Evolutionary conservation across 371 early-diverging fungal genomes (phyloP).

Genomic region (Batrachochytrium dendrobatidis): DNA sequence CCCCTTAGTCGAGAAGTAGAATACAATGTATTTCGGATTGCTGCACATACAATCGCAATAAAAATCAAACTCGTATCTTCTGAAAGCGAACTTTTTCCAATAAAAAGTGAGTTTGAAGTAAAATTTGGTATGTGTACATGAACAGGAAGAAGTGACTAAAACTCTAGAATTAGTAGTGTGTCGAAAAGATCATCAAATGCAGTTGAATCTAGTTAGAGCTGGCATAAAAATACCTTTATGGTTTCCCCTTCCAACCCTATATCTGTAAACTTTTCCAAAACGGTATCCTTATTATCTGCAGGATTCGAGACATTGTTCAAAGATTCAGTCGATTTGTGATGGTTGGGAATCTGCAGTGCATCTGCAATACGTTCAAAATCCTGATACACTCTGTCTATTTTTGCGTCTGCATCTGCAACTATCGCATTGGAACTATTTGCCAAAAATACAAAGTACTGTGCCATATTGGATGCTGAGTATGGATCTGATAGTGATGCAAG

Average conservation of each 20-base stretch:
- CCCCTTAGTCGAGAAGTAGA: conserved; percentile 68
- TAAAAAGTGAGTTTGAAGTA: not conserved
- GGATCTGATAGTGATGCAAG: conserved; percentile 22
- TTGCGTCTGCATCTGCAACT: conserved; percentile 54
- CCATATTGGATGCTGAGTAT: not conserved
- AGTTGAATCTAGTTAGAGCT: too few species aligned
- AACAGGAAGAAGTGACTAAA: conserved; percentile 17
- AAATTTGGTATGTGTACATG: conserved; percentile 23
- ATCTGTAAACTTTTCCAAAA: too few species aligned
- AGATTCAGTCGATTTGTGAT: too few species aligned
- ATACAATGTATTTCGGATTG: conserved; percentile 61
- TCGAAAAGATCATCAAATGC: conserved; percentile 1
- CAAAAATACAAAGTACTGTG: not conserved
- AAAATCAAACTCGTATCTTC: conserved; percentile 36
- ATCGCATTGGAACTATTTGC: conserved; percentile 10
- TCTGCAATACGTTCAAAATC: conserved; percentile 66
- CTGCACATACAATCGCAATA: conserved; percentile 51
- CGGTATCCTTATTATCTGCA: too few species aligned
- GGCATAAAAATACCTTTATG: too few species aligned
- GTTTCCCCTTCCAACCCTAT: too few species aligned
- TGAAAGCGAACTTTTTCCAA: conserved; percentile 4
- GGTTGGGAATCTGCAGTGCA: conserved; percentile 20
- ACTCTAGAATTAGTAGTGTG: not conserved
- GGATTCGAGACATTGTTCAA: too few species aligned
- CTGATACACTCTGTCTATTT: conserved; percentile 63